These are phyloP conservation scores for Nicotiana otophora DNA, from an alignment of 257 asterid genomes.

Conservation along the genomic window DNA sequence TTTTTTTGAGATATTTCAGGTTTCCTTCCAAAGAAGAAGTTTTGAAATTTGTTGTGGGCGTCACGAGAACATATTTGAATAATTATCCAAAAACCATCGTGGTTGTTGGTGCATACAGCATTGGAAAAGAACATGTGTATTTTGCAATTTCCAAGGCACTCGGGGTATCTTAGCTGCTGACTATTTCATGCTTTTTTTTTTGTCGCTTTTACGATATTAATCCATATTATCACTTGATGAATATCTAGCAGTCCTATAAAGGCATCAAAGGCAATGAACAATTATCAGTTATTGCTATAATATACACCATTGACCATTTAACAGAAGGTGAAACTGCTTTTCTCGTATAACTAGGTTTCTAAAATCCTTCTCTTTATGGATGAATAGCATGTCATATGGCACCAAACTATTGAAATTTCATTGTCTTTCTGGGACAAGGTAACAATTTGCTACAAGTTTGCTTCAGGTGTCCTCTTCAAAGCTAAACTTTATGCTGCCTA, in stretches of 20 bases:
- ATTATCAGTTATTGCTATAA: neutral
- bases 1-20: slow-evolving; percentile 9
- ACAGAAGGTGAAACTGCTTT: neutral
- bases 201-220: neutral
- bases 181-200: neutral
- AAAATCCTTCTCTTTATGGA: neutral
- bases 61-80: slow-evolving; percentile 12
- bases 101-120: slow-evolving; percentile 30
- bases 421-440: neutral
- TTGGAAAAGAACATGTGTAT: slow-evolving; percentile 32
- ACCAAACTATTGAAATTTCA: neutral
- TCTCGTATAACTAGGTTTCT: neutral
- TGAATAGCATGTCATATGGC: slow-evolving; percentile 1
- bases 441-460: neutral
- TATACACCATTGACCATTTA: neutral
- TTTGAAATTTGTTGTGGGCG: slow-evolving; percentile 20
- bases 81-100: slow-evolving; percentile 17
- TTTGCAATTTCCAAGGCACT: slow-evolving; percentile 27
- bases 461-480: neutral
- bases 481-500: neutral
- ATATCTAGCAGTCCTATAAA: neutral
- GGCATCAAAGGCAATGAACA: neutral
- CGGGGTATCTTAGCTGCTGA: slow-evolving; percentile 17
- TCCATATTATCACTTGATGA: neutral
- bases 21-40: slow-evolving; percentile 28